Base-by-base conservation (phyloP, 805 yeast genomes). In the Zygoascus tannicola region DNA sequence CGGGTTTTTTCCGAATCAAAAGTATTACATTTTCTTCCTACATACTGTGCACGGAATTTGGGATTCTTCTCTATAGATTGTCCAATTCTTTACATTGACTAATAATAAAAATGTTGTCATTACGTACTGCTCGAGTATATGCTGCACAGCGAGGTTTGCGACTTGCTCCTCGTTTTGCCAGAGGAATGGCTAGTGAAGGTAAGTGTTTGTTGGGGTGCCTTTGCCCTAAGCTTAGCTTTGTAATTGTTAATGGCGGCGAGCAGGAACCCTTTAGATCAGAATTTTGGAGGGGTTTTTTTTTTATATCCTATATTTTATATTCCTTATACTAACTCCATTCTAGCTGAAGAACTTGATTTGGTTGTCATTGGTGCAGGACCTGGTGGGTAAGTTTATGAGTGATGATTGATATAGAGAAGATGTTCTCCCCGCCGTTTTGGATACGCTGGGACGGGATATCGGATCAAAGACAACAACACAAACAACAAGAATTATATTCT, bases 361-460 rank as follows among this genome's bases (percentile, higher is more conserved):
- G 94, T 90, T 44, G 85, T 92, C 56, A 83, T 92, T 60, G 99
- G 99, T 56, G 97, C 97, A 58, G 99, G 99, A 47, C 99, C 99
- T 55, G 99, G 97, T 67, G 99, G 99, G 41, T 43, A 23, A 38
- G 41, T 43, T n/a, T n/a, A n/a, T n/a, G n/a, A n/a, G n/a, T n/a
- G n/a, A n/a, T n/a, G n/a, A n/a, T n/a, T n/a, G n/a, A n/a, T n/a
- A n/a, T n/a, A n/a, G n/a, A n/a, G n/a, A n/a, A n/a, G n/a, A n/a
- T n/a, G n/a, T n/a, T n/a, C n/a, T n/a, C n/a, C n/a, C n/a, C n/a
- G n/a, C n/a, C n/a, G n/a, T n/a, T n/a, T n/a, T n/a, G n/a, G n/a
- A n/a, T n/a, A n/a, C n/a, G n/a, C n/a, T n/a, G n/a, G n/a, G n/a
- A n/a, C n/a, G n/a, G n/a, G n/a, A n/a, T n/a, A n/a, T n/a, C n/a